These are phyloP conservation scores for Sporothrix inflata DNA, from an alignment of 2,329 filamentous ascomycete genomes.

Conservation along the genomic window DNA sequence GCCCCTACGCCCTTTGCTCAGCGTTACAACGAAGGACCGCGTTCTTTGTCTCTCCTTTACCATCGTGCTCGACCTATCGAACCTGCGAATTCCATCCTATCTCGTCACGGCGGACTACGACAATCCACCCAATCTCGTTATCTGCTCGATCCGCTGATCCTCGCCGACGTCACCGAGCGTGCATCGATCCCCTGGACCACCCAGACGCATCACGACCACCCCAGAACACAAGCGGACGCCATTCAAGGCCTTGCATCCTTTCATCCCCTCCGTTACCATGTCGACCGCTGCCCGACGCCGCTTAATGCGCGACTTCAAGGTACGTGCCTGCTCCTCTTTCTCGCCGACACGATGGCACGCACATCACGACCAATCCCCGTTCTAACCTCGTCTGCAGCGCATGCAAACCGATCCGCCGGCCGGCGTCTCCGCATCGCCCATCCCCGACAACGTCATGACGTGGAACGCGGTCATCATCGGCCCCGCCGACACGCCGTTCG, in stretches of 20 bases:
- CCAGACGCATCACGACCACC: neutral
- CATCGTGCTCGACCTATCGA: neutral
- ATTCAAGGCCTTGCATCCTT: neutral
- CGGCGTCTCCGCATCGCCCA: slow-evolving; percentile 92
- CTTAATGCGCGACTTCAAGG: slow-evolving; percentile 99
- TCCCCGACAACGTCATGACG: slow-evolving; percentile 96
- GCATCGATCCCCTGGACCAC: neutral
- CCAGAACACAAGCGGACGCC: neutral
- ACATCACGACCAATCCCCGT: slow-evolving; percentile 7
- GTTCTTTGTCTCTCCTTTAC: neutral
- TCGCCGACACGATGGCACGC: neutral
- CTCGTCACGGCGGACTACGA: neutral
- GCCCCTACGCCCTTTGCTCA: neutral
- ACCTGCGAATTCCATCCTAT: neutral
- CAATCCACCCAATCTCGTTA: neutral
- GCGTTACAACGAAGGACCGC: neutral
- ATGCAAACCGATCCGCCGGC: slow-evolving; percentile 99
- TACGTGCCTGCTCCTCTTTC: slow-evolving; percentile 42
- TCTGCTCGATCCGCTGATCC: neutral
- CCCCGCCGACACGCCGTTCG: slow-evolving; percentile 93
- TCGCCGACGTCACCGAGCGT: slow-evolving; percentile 9
- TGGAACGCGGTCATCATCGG: slow-evolving; percentile 99
- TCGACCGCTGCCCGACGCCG: slow-evolving; percentile 94
- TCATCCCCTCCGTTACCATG: slow-evolving; percentile 45
- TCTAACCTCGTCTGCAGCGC: slow-evolving; percentile 59